Conservation (phyloP, 805 yeast species). For the Candida alai region DNA sequence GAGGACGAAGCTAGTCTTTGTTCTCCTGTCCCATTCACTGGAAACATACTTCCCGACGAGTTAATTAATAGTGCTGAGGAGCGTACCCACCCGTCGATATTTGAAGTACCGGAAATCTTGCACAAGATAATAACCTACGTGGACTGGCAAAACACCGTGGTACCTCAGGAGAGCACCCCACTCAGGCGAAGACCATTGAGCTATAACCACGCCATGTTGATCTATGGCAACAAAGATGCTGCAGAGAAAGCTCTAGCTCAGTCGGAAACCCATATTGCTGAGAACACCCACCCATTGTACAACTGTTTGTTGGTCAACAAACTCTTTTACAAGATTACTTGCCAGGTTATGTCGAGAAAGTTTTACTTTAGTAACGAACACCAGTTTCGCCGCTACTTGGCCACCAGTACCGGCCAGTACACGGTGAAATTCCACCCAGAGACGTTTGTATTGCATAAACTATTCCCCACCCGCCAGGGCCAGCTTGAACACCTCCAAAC, state of each 20-base stretch:
- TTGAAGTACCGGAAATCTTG: constrained; percentile 75
- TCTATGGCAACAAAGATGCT: constrained; percentile 50
- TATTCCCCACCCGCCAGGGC: constrained; percentile 49
- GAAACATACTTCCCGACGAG: background rate
- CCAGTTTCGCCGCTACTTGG: constrained; percentile 12
- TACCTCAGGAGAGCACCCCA: constrained; percentile 63
- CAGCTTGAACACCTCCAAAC: constrained; percentile 48
- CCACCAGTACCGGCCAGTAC: constrained; percentile 7
- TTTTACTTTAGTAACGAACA: constrained; percentile 44
- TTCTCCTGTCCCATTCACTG: constrained; percentile 12
- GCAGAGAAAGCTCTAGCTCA: constrained; percentile 44
- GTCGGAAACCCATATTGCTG: constrained; percentile 5
- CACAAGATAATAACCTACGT: constrained; percentile 55
- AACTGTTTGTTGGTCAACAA: constrained; percentile 68
- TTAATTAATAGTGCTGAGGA: background rate
- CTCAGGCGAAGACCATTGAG: constrained; percentile 67
- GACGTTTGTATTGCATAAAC: constrained; percentile 64
- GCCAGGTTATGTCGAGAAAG: constrained; percentile 51
- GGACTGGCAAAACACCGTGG: constrained; percentile 45
- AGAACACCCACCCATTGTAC: constrained; percentile 32
- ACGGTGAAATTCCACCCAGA: constrained; percentile 27
- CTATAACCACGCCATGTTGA: constrained; percentile 61
- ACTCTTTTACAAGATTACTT: constrained; percentile 57
- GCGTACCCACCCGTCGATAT: constrained; percentile 33
- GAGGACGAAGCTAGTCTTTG: constrained; percentile 27